phyloP scores from a whole-genome alignment of 163 green algal species.

The Volvox carteri region DNA sequence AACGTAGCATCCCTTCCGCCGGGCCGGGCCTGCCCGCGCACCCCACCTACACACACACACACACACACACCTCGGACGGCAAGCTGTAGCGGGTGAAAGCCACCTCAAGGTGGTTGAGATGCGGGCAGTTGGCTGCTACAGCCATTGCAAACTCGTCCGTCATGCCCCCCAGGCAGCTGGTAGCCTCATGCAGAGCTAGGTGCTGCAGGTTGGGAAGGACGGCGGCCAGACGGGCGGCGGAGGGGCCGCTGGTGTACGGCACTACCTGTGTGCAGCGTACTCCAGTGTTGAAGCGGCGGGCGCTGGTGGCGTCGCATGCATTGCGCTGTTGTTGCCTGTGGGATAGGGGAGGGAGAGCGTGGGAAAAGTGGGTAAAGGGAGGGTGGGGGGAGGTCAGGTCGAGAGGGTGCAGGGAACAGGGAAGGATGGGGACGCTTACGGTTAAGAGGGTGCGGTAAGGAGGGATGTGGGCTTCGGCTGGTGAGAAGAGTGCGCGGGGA shows the following conservation, averaged over 20 bases:
- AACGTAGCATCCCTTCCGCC: too few relatives aligned
- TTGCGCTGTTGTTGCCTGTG: slow-evolving; percentile 47
- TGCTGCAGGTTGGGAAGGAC: slow-evolving; percentile 53
- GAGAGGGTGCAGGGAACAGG: too few relatives aligned
- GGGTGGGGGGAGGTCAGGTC: too few relatives aligned
- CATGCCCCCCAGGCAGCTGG: slow-evolving; percentile 66
- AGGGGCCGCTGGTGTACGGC: slow-evolving; percentile 53
- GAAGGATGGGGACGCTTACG: too few relatives aligned
- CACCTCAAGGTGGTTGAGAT: slow-evolving; percentile 65
- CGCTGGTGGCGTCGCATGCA: slow-evolving; percentile 29
- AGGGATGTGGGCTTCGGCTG: too few relatives aligned
- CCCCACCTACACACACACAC: background rate
- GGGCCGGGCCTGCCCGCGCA: too few relatives aligned
- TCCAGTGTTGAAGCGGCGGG: slow-evolving; percentile 52
- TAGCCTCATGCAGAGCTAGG: slow-evolving; percentile 64
- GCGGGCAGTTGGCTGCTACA: slow-evolving; percentile 55
- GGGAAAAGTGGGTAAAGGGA: background rate
- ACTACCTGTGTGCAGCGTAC: slow-evolving; percentile 56
- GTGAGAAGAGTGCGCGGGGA: too few relatives aligned
- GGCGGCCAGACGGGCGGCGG: slow-evolving; percentile 52
- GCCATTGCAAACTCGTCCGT: slow-evolving; percentile 58
- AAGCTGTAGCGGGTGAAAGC: slow-evolving; percentile 66
- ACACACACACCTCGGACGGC: slow-evolving; percentile 38
- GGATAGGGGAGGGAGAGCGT: background rate
- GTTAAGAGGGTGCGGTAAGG: too few relatives aligned